Conservation (phyloP, 176 grass and related monocot species). For the Avena insularis region DNA sequence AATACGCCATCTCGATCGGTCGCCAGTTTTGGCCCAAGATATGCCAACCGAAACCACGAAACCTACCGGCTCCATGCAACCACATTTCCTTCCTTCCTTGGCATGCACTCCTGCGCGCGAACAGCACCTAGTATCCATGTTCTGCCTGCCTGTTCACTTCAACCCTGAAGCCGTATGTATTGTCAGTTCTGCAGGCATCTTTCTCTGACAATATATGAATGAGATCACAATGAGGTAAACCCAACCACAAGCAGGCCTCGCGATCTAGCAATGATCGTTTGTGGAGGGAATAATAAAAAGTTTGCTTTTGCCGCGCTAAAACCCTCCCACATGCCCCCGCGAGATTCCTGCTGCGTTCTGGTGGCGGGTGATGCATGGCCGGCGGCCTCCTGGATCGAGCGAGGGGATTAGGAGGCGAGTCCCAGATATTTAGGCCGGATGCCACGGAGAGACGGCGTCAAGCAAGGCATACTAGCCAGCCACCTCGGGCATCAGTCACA, state of each 20-base stretch:
- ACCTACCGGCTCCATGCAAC: background rate
- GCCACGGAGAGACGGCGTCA: background rate
- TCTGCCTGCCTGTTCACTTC: slow-evolving; percentile 15
- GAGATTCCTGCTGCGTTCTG: slow-evolving; percentile 36
- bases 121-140: background rate
- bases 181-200: background rate
- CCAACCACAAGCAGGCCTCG: background rate
- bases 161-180: background rate
- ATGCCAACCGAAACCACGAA: slow-evolving; percentile 2
- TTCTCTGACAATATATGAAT: background rate
- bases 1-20: background rate
- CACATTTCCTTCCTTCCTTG: slow-evolving; percentile 12
- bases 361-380: background rate
- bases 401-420: background rate
- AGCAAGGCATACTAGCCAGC: background rate
- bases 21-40: background rate
- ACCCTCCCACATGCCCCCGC: slow-evolving; percentile 21
- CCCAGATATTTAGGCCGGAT: background rate
- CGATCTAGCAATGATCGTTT: background rate
- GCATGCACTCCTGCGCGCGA: background rate
- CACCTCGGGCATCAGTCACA: slow-evolving; percentile 7
- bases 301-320: slow-evolving; percentile 16
- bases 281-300: background rate
- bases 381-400: background rate
- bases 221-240: background rate